These are phyloP conservation scores for Cladophialophora exuberans DNA, from an alignment of 2,329 filamentous ascomycete species.

Conservation along the genomic window DNA sequence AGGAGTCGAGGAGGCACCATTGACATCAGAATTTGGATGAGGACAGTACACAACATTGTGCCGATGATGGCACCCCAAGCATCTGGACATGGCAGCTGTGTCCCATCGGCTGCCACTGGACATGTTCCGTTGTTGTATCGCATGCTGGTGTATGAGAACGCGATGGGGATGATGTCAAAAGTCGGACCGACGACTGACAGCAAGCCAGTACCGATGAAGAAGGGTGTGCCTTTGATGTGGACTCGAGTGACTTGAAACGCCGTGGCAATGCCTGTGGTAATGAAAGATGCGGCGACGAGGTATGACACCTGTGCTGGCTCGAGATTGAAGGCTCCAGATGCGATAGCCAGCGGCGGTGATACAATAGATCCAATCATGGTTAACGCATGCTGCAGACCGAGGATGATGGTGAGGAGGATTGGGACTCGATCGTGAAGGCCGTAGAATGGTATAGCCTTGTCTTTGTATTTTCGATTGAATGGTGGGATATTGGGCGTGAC, in stretches of 20 bases:
- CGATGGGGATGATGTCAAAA: slow-evolving; percentile 75
- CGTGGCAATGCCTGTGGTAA: slow-evolving; percentile 76
- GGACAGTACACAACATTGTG: slow-evolving; percentile 66
- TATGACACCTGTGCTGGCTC: slow-evolving; percentile 67
- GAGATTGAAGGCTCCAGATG: slow-evolving; percentile 65
- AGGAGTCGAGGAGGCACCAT: slow-evolving; percentile 72
- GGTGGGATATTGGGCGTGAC: slow-evolving; percentile 59
- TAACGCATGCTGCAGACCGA: slow-evolving; percentile 78
- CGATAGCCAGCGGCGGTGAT: slow-evolving; percentile 75
- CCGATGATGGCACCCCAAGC: slow-evolving; percentile 77
- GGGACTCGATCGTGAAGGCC: slow-evolving; percentile 81
- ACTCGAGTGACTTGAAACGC: slow-evolving; percentile 77
- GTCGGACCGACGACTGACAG: slow-evolving; percentile 80
- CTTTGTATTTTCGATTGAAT: slow-evolving; percentile 49
- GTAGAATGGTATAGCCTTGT: slow-evolving; percentile 73
- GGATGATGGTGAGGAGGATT: slow-evolving; percentile 70
- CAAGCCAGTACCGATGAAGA: slow-evolving; percentile 77
- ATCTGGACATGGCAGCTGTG: slow-evolving; percentile 71
- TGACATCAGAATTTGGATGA: slow-evolving; percentile 73
- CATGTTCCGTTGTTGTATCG: slow-evolving; percentile 70
- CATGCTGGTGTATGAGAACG: slow-evolving; percentile 75
- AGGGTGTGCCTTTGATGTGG: slow-evolving; percentile 72
- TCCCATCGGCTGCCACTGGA: slow-evolving; percentile 62
- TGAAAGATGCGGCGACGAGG: slow-evolving; percentile 75
- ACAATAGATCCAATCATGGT: slow-evolving; percentile 78